Percentiles rank a stretch among this genome's conserved stretches.
phyloP scores from a whole-genome alignment of 2,329 filamentous ascomycete genomes.

The Botrytis sinoallii region DNA sequence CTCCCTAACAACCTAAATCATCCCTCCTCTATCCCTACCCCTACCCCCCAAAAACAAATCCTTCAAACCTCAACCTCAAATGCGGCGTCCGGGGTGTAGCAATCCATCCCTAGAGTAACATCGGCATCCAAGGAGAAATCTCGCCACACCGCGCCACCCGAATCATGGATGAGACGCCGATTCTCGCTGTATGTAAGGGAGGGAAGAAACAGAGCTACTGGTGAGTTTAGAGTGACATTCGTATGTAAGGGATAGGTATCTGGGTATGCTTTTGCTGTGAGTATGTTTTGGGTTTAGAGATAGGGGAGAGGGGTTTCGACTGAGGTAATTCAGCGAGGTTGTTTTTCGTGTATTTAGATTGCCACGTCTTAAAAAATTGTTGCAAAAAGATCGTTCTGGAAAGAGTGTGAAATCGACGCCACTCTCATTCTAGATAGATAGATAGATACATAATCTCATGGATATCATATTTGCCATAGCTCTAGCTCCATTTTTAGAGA shows the following conservation, averaged over 20 bases:
- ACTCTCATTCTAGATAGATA: background rate
- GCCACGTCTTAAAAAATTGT: background rate
- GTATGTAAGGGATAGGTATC: background rate
- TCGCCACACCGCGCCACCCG: background rate
- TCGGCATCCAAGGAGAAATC: background rate
- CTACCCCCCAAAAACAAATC: background rate
- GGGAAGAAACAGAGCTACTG: background rate
- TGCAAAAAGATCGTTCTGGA: background rate
- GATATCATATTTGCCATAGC: background rate
- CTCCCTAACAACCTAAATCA: too few species aligned
- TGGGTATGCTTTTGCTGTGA: background rate
- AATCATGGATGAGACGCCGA: background rate
- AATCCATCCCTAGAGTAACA: background rate
- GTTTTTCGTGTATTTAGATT: background rate
- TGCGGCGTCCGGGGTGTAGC: background rate
- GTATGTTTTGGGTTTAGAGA: background rate
- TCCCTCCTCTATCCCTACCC: too few species aligned
- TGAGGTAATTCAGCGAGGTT: background rate
- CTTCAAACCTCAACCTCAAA: background rate
- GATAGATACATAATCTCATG: background rate
- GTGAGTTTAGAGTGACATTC: background rate
- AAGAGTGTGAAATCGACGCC: background rate
- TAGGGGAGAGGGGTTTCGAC: too few species aligned
- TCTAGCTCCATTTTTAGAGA: background rate
- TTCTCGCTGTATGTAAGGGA: background rate